Evolutionary conservation across 768 basidiomycete species (phyloP).

Genomic region (Chalciporus pseudorubinellus): DNA sequence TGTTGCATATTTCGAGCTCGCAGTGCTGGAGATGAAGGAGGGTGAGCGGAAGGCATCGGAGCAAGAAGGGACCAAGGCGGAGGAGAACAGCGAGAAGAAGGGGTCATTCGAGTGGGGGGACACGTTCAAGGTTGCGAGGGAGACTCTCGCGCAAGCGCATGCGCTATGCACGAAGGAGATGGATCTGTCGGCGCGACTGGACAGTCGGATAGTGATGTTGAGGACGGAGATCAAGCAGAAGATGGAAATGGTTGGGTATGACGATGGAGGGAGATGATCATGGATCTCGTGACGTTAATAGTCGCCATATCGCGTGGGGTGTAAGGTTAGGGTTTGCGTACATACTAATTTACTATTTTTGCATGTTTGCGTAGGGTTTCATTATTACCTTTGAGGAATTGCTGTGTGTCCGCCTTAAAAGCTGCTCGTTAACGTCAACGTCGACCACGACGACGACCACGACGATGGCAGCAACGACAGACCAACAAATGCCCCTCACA

Average conservation of each 20-base stretch:
- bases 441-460: slow-evolving; percentile 9
- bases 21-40: slow-evolving; percentile 67
- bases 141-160: slow-evolving; percentile 53
- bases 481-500: slow-evolving; percentile 58
- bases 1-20: slow-evolving; percentile 66
- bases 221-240: slow-evolving; percentile 67
- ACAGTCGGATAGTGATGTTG: slow-evolving; percentile 67
- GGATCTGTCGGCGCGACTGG: slow-evolving; percentile 67
- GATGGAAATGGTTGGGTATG: slow-evolving; percentile 43
- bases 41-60: slow-evolving; percentile 38
- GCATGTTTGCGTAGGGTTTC: slow-evolving; percentile 11
- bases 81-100: slow-evolving; percentile 8
- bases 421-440: background rate
- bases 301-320: background rate
- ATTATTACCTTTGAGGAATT: slow-evolving; percentile 5
- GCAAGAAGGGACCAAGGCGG: slow-evolving; percentile 29
- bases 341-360: slow-evolving; percentile 7
- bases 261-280: slow-evolving; percentile 2
- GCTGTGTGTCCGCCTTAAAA: slow-evolving; percentile 18
- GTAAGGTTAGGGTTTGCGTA: slow-evolving; percentile 11
- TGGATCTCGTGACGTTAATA: background rate
- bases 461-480: slow-evolving; percentile 43
- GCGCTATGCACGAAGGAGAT: slow-evolving; percentile 45
- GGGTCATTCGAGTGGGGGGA: slow-evolving; percentile 40
- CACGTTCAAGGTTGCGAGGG: slow-evolving; percentile 46